phyloP scores from a whole-genome alignment of 345 rosid genomes.

The Triadica sebifera region DNA sequence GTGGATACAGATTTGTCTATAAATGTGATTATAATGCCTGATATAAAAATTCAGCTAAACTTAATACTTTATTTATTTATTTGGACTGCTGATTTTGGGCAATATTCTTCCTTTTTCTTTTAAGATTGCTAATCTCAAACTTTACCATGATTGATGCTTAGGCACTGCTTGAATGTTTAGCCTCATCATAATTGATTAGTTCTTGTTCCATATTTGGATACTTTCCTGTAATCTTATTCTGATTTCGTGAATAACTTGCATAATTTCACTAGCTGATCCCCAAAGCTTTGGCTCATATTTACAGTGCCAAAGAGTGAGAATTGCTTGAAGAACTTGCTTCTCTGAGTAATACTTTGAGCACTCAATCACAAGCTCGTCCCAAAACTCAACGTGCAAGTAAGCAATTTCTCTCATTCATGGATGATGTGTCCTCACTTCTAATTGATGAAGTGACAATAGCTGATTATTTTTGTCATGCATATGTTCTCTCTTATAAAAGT shows the following conservation, averaged over 20 bases:
- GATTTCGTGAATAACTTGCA: background rate
- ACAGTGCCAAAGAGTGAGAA: conserved; percentile 72
- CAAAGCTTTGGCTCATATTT: conserved; percentile 17
- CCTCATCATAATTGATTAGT: background rate
- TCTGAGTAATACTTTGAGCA: conserved; percentile 39
- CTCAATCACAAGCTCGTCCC: conserved; percentile 49
- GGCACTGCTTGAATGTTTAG: too few relatives aligned
- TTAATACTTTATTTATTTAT: too few relatives aligned
- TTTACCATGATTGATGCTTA: background rate
- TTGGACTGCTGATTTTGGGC: too few relatives aligned
- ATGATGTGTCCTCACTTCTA: conserved; percentile 1
- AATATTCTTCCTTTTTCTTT: background rate
- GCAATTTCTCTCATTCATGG: conserved; percentile 26
- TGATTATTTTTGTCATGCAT: background rate
- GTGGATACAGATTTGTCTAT: background rate
- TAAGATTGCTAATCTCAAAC: background rate
- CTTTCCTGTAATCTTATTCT: background rate
- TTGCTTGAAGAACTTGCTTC: conserved; percentile 86
- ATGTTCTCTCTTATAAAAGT: background rate
- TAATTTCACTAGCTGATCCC: conserved; percentile 1
- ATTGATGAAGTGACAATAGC: background rate
- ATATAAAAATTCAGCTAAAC: too few relatives aligned
- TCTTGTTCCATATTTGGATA: background rate
- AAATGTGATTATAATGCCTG: background rate
- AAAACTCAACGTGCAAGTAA: conserved; percentile 60